Evolutionary conservation across 495 filamentous ascomycete species (phyloP), one percentile per base, ranked within the genome.

Genomic region (Podospora conica): DNA sequence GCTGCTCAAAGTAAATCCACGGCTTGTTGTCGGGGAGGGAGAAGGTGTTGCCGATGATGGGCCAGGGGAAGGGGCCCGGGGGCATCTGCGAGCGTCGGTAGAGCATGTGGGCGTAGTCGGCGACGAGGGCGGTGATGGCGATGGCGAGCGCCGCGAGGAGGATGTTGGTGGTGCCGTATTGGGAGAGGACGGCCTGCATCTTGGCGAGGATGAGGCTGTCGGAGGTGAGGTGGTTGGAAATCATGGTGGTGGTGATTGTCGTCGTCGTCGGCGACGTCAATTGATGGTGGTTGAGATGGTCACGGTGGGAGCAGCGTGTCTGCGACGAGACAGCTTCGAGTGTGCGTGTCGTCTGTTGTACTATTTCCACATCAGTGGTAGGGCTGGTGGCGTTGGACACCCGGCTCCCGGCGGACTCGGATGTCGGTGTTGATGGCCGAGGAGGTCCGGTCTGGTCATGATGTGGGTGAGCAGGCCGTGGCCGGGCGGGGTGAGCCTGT

Each of bases 1-100:
- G 71, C 55, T 81, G 68, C 58, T 89, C 86, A 65, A 89, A 88
- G 74, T 85, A 85, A 23, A 87, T 81, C 86, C 86, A 88, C 3
- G 86, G 85, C 65, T 88, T 88, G 29, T 74, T 80, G n/a, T 84
- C 77, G 0, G 86, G 86, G 1, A 88, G 76, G 55, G 79, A 77
- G 59, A 81, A 83, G 9, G 85, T 87, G 66, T 88, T 88, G 15
- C 86, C 86, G 40, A 82, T 69, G 57, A 83, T 76, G 25, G 81
- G 81, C 61, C 67, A 66, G 3, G 80, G 74, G 72, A 84, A 74
- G 0, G 85, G 86, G 0, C 86, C 85, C 12, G 86, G 86, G 2
- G 85, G 86, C 86, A 85, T 81, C 61, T 75, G 79, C 8, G 74
- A 76, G 55, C 81, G 69, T 65, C 82, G 73, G 28, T 79, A 79